Conservation (phyloP, 495 filamentous ascomycete species). For the Xylaria intraflava region DNA sequence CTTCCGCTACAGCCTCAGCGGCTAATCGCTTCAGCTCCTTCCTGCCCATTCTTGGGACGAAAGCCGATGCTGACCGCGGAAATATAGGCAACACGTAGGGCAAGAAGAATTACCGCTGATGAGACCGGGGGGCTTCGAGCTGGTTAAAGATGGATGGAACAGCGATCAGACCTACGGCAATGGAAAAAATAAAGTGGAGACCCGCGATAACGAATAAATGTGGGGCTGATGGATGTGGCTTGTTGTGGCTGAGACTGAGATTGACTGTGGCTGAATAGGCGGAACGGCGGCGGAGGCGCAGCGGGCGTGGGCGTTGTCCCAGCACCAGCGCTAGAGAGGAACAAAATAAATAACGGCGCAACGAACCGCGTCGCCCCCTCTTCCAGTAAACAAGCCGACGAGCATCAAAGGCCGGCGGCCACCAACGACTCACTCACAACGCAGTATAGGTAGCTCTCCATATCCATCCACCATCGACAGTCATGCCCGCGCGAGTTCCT, state of each 20-base stretch:
- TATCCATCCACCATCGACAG: constrained; percentile 17
- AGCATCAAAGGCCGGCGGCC: too few relatives aligned
- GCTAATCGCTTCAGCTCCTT: constrained; percentile 30
- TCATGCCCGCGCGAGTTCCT: constrained; percentile 58
- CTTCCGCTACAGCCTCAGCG: constrained; percentile 16
- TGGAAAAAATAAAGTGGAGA: constrained; percentile 15
- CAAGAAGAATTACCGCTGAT: neutral
- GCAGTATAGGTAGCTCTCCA: too few relatives aligned
- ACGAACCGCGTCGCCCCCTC: too few relatives aligned
- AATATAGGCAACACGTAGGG: too few relatives aligned
- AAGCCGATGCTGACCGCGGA: too few relatives aligned
- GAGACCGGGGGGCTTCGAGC: neutral
- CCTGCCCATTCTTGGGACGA: constrained; percentile 24
- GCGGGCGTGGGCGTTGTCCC: constrained; percentile 5
- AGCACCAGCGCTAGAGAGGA: neutral
- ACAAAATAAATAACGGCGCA: constrained; percentile 7
- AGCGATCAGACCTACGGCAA: neutral
- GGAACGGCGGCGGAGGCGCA: too few relatives aligned
- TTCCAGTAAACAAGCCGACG: too few relatives aligned
- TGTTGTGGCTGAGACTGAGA: neutral
- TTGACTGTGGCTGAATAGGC: too few relatives aligned
- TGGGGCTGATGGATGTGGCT: neutral
- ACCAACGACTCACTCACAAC: too few relatives aligned
- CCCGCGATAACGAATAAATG: neutral
- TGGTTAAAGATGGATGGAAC: neutral